These are phyloP conservation scores for Ascochyta lentis DNA, from an alignment of 2,329 filamentous ascomycete genomes.

Conservation along the genomic window DNA sequence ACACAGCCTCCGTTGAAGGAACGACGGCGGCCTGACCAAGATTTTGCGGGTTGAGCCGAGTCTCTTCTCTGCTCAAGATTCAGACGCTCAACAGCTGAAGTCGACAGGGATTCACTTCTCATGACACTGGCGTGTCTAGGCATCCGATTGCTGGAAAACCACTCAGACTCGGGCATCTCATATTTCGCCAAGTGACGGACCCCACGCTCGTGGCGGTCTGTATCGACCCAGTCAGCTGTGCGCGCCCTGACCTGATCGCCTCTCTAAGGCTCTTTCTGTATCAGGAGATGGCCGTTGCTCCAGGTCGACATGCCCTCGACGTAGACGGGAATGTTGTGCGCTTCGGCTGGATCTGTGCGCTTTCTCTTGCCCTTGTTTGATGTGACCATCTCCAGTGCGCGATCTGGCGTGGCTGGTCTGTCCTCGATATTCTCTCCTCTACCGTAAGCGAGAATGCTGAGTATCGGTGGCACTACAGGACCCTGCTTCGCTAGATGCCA, in stretches of 20 bases:
- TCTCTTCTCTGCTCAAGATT: neutral
- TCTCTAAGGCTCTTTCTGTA: neutral
- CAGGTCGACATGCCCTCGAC: slow-evolving; percentile 1
- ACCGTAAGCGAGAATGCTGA: neutral
- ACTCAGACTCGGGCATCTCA: too few species aligned
- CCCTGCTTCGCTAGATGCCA: neutral
- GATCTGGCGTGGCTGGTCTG: neutral
- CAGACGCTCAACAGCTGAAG: neutral
- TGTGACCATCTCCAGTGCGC: neutral
- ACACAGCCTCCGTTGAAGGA: neutral
- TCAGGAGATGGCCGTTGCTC: neutral
- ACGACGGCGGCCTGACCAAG: neutral
- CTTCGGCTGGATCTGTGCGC: neutral
- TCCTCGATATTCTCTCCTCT: neutral
- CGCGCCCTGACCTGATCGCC: slow-evolving; percentile 5
- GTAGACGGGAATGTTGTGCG: slow-evolving; percentile 2
- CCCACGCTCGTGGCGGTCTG: slow-evolving; percentile 3
- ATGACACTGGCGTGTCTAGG: too few species aligned
- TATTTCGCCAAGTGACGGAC: neutral
- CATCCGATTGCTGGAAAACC: too few species aligned
- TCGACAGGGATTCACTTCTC: neutral
- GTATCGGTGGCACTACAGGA: neutral
- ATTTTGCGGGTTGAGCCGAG: neutral
- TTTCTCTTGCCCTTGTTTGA: too few species aligned
- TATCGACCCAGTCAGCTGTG: neutral